Evolutionary conservation across 208 protist species (phyloP).

Genomic region (Trypanosomatidae sp.): DNA sequence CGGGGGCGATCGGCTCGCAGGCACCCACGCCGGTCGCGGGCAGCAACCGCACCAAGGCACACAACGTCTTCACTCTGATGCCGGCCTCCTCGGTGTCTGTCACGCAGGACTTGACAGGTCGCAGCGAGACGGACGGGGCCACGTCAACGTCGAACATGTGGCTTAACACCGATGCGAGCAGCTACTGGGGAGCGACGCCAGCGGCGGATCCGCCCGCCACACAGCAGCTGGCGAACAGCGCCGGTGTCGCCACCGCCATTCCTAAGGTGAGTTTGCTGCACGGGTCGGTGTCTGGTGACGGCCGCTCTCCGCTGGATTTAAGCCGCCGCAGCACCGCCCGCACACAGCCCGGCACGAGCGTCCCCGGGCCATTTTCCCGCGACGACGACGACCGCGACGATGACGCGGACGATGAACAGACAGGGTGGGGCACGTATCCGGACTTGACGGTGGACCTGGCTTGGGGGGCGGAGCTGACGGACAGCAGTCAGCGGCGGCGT

Average conservation of each 20-base stretch:
- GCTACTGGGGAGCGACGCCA: conserved; percentile 12
- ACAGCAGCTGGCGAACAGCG: neutral
- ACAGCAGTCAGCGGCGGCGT: conserved; percentile 11
- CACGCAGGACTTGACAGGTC: neutral
- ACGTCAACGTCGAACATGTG: conserved; percentile 12
- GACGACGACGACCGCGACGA: neutral
- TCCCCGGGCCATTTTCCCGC: neutral
- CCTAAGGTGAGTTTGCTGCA: too few relatives aligned
- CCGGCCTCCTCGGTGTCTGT: neutral
- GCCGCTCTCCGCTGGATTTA: too few relatives aligned
- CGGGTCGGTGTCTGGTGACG: too few relatives aligned
- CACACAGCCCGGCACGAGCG: conserved; percentile 5
- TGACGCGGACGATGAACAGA: conserved; percentile 20
- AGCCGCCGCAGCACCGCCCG: conserved; percentile 11
- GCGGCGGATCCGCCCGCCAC: conserved; percentile 3
- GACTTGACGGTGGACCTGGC: conserved; percentile 17
- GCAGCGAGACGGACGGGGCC: neutral
- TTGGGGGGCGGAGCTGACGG: conserved; percentile 1
- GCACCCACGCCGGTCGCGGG: neutral
- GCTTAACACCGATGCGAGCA: neutral
- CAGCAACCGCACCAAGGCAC: neutral
- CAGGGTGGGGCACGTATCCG: conserved; percentile 18
- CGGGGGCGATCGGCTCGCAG: neutral
- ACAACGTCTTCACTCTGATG: conserved; percentile 5
- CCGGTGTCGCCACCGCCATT: too few relatives aligned